Conservation (phyloP, 768 basidiomycete species). For the Boletus sp. region DNA sequence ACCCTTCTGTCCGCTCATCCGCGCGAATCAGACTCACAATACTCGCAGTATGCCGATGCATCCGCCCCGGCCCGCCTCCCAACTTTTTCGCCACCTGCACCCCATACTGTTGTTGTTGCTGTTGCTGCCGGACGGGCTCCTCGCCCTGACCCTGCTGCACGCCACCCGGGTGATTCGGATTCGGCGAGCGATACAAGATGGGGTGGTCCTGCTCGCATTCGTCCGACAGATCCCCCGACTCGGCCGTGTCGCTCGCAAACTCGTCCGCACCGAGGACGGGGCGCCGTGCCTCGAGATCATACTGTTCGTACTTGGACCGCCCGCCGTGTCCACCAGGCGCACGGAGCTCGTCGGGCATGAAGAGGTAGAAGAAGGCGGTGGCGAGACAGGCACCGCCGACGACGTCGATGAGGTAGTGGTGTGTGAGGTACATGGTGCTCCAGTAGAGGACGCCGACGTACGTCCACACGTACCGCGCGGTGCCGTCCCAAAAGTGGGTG, state of each 20-base stretch:
- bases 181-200: slow-evolving; percentile 69
- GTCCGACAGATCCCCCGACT: slow-evolving; percentile 58
- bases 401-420: slow-evolving; percentile 98
- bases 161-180: slow-evolving; percentile 24
- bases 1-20: slow-evolving; percentile 74
- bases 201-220: slow-evolving; percentile 54
- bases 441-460: slow-evolving; percentile 90
- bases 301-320: slow-evolving; percentile 66
- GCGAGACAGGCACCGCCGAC: slow-evolving; percentile 91
- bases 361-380: slow-evolving; percentile 80
- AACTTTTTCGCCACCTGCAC: slow-evolving; percentile 18
- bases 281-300: slow-evolving; percentile 61
- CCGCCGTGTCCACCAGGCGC: slow-evolving; percentile 42
- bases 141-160: slow-evolving; percentile 1
- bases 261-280: slow-evolving; percentile 30
- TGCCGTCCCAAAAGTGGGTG: slow-evolving; percentile 88
- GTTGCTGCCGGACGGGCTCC: background rate
- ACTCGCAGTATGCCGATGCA: slow-evolving; percentile 77
- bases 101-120: background rate
- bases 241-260: slow-evolving; percentile 36
- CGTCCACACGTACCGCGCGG: slow-evolving; percentile 65
- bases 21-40: slow-evolving; percentile 79
- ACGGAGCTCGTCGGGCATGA: slow-evolving; percentile 78
- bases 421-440: slow-evolving; percentile 98
- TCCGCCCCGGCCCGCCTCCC: slow-evolving; percentile 24